phyloP scores from a whole-genome alignment of 2,329 filamentous ascomycete species.

The Arthrobotrys musiformis region DNA sequence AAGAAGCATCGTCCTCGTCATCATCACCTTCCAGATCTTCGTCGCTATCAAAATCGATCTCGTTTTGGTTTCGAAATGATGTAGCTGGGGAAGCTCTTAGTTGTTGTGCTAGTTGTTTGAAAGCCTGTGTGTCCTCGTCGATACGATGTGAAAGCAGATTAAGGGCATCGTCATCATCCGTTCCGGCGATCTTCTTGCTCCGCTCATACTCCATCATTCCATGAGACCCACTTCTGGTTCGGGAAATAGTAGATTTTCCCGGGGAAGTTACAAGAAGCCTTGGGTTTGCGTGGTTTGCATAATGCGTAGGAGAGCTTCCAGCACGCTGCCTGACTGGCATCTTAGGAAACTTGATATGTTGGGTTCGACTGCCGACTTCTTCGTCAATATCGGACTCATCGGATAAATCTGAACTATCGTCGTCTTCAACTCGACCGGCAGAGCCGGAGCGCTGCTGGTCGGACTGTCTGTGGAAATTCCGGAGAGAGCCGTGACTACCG shows the following conservation, averaged over 20 bases:
- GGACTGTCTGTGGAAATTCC: slow-evolving; percentile 74
- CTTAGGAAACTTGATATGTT: slow-evolving; percentile 95
- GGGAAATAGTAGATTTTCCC: slow-evolving; percentile 68
- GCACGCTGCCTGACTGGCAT: slow-evolving; percentile 89
- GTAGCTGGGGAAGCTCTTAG: slow-evolving; percentile 59
- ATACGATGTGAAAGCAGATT: slow-evolving; percentile 58
- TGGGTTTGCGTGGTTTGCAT: slow-evolving; percentile 66
- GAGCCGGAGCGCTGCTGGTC: slow-evolving; percentile 63
- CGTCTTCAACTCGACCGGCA: slow-evolving; percentile 72
- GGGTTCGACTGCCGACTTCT: slow-evolving; percentile 74
- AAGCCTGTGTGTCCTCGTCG: slow-evolving; percentile 55
- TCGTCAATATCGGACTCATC: slow-evolving; percentile 85
- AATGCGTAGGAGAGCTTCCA: slow-evolving; percentile 80
- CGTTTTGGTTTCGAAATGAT: slow-evolving; percentile 55
- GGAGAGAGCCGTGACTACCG: slow-evolving; percentile 75
- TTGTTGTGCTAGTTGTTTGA: slow-evolving; percentile 57
- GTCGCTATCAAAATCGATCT: slow-evolving; percentile 54
- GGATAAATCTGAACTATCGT: slow-evolving; percentile 84
- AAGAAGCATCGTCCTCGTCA: slow-evolving; percentile 57
- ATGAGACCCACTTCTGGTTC: slow-evolving; percentile 59
- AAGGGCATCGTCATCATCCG: slow-evolving; percentile 51
- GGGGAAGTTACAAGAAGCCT: slow-evolving; percentile 74
- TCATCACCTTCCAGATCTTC: slow-evolving; percentile 58
- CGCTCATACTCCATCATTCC: slow-evolving; percentile 59
- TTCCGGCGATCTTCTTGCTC: slow-evolving; percentile 56